Conservation (phyloP, 2,329 filamentous ascomycete genomes). For the Rhexocercosporidium sp. region DNA sequence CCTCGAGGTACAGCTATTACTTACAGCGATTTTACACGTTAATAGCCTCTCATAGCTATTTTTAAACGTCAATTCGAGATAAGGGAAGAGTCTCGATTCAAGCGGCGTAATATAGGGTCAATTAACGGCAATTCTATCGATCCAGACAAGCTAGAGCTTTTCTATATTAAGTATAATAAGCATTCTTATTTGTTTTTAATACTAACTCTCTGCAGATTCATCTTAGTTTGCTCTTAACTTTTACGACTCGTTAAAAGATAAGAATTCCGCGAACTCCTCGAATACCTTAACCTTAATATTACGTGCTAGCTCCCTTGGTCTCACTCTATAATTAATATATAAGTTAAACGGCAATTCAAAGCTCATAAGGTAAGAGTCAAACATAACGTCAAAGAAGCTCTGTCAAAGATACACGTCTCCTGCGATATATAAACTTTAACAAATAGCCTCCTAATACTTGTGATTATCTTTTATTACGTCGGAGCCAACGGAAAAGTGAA, state of each 20-base stretch:
- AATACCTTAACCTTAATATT: background rate
- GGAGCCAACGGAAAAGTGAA: no score
- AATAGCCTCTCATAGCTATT: background rate
- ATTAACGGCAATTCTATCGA: background rate
- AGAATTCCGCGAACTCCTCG: background rate
- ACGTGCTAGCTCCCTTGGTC: background rate
- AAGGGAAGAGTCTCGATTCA: background rate
- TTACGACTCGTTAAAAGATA: background rate
- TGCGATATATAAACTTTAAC: background rate
- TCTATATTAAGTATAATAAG: background rate
- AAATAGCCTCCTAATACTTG: no score
- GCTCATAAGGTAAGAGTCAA: background rate
- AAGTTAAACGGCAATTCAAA: background rate
- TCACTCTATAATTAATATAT: background rate
- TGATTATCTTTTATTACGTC: no score
- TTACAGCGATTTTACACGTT: background rate
- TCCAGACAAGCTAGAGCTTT: background rate
- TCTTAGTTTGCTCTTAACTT: background rate
- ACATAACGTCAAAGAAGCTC: background rate
- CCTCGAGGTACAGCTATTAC: background rate
- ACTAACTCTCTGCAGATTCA: no score
- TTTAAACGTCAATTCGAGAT: no score
- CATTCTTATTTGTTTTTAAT: background rate
- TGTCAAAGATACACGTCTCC: background rate
- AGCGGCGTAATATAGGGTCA: background rate